These are phyloP conservation scores for Pisolithus orientalis DNA, from an alignment of 768 basidiomycete species.

Conservation along the genomic window DNA sequence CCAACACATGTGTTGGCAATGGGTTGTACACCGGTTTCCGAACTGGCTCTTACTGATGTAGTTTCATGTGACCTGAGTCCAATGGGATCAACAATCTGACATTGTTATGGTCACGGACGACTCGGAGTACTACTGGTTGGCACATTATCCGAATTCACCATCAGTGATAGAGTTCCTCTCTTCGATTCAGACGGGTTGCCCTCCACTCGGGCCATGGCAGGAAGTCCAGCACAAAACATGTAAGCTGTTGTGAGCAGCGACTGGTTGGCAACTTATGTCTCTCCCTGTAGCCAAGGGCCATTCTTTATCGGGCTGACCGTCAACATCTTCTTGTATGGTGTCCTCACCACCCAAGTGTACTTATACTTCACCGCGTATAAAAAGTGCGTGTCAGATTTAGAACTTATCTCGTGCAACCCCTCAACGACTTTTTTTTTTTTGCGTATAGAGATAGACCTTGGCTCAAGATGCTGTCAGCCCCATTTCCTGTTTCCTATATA, in stretches of 20 bases:
- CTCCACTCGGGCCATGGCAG: background rate
- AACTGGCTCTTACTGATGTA: too few species aligned
- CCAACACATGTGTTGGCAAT: too few species aligned
- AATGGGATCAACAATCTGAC: too few species aligned
- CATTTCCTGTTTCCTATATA: background rate
- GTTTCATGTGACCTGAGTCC: too few species aligned
- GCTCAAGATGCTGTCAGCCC: background rate
- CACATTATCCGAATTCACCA: too few species aligned
- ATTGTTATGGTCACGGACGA: too few species aligned
- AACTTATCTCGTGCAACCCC: too few species aligned
- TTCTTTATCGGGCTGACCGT: background rate
- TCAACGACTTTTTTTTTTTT: too few species aligned
- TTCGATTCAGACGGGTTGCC: too few species aligned
- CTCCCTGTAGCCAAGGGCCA: background rate
- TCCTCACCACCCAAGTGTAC: background rate
- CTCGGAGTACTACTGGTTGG: too few species aligned
- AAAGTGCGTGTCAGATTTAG: background rate
- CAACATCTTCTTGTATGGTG: background rate
- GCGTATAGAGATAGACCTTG: background rate
- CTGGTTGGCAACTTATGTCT: background rate
- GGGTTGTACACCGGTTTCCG: too few species aligned
- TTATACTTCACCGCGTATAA: background rate
- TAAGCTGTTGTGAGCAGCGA: background rate
- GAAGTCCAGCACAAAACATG: background rate
- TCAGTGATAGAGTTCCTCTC: too few species aligned